Percentiles rank a stretch among this genome's conserved stretches.
These are phyloP conservation scores for Rutstroemia sp. DNA, from an alignment of 2,329 filamentous ascomycete genomes.

Conservation along the genomic window DNA sequence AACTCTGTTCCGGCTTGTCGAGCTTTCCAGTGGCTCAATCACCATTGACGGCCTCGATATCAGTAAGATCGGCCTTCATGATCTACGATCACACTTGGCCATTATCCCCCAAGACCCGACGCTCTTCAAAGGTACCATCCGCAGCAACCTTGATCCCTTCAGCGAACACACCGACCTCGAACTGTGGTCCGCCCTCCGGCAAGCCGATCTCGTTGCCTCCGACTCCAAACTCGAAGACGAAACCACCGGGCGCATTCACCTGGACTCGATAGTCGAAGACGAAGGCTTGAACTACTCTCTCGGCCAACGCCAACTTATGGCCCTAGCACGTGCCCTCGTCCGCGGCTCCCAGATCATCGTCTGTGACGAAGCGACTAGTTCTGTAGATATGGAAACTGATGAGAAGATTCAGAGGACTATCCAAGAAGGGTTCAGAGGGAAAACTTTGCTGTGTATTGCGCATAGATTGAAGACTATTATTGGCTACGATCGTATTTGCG, in stretches of 20 bases:
- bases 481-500: constrained; percentile 88
- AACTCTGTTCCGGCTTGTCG: constrained; percentile 69
- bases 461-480: constrained; percentile 90
- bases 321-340: constrained; percentile 82
- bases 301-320: constrained; percentile 92
- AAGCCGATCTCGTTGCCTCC: constrained; percentile 61
- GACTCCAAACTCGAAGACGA: constrained; percentile 32
- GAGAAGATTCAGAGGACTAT: constrained; percentile 92
- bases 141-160: constrained; percentile 76
- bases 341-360: constrained; percentile 86
- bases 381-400: constrained; percentile 93
- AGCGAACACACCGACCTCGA: constrained; percentile 69
- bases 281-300: constrained; percentile 95
- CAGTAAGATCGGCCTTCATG: constrained; percentile 63
- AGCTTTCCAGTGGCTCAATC: constrained; percentile 55
- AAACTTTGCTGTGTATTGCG: constrained; percentile 86
- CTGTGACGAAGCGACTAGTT: constrained; percentile 91
- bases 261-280: constrained; percentile 83
- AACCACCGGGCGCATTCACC: constrained; percentile 57
- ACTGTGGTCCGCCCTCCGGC: constrained; percentile 69
- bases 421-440: constrained; percentile 73
- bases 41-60: constrained; percentile 63
- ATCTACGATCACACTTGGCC: constrained; percentile 66
- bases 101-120: constrained; percentile 85
- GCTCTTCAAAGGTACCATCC: constrained; percentile 72